phyloP scores from a whole-genome alignment of 495 filamentous ascomycete genomes.

The Penicillium angulare region DNA sequence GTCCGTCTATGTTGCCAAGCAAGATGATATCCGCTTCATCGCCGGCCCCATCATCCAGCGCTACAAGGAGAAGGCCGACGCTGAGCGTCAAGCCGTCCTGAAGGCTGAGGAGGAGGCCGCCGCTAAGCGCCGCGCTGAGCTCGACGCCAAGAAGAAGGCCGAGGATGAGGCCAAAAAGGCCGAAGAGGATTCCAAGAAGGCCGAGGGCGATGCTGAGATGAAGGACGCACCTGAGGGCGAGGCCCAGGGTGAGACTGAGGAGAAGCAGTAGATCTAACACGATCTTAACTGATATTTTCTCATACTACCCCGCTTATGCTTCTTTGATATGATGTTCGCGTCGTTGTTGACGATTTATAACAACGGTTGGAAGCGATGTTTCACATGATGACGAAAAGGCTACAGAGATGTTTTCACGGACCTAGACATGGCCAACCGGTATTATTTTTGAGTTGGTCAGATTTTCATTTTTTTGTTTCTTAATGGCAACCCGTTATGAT shows the following conservation, averaged over 20 bases:
- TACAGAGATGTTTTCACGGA: constrained; percentile 28
- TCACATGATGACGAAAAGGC: constrained; percentile 30
- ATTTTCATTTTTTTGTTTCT: constrained; percentile 19
- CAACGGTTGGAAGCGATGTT: constrained; percentile 2
- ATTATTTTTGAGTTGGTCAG: constrained; percentile 10
- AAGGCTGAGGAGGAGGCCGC: constrained; percentile 79
- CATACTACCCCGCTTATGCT: background rate
- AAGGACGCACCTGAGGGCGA: constrained; percentile 51
- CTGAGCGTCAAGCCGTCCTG: constrained; percentile 75
- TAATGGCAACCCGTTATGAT: constrained; percentile 27
- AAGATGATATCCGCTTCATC: constrained; percentile 90
- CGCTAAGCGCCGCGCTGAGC: constrained; percentile 74
- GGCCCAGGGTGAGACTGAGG: constrained; percentile 39
- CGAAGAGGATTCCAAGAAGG: constrained; percentile 44
- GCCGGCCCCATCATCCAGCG: constrained; percentile 91
- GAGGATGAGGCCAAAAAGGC: constrained; percentile 54
- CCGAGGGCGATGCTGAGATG: constrained; percentile 55
- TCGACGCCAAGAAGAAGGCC: constrained; percentile 59
- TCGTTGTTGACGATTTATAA: background rate
- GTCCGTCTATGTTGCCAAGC: constrained; percentile 87
- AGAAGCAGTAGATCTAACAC: constrained; percentile 40
- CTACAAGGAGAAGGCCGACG: constrained; percentile 91
- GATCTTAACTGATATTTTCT: constrained; percentile 1
- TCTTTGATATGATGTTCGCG: background rate
- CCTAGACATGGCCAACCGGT: constrained; percentile 20